Conservation (phyloP, 2,329 filamentous ascomycete genomes). For the Epichloe sibirici region DNA sequence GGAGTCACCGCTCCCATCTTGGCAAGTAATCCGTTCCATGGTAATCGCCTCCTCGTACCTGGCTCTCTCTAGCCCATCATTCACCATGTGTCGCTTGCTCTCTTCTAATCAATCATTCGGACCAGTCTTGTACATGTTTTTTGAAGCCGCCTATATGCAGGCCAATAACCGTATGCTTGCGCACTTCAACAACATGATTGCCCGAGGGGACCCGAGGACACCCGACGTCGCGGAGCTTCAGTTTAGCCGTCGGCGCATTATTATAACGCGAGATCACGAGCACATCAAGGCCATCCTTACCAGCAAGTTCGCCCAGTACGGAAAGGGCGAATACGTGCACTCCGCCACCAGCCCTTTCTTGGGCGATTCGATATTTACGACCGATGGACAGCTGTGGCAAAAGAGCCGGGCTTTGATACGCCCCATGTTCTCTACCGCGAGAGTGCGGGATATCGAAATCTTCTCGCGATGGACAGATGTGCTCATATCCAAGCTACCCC, state of each 20-base stretch:
- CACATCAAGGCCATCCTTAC: conserved; percentile 85
- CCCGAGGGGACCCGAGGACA: neutral
- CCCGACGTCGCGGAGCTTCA: conserved; percentile 35
- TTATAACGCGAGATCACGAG: conserved; percentile 72
- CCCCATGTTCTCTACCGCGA: conserved; percentile 76
- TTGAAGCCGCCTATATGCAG: conserved; percentile 4
- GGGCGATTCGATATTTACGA: conserved; percentile 64
- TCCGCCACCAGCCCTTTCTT: conserved; percentile 63
- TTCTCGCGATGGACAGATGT: conserved; percentile 42
- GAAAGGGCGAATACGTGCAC: conserved; percentile 68
- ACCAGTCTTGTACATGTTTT: conserved; percentile 1
- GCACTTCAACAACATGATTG: neutral
- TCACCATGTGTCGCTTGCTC: too few species aligned
- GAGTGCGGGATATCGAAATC: conserved; percentile 66
- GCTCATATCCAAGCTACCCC: conserved; percentile 2
- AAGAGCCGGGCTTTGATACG: conserved; percentile 65
- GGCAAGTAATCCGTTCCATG: conserved; percentile 6
- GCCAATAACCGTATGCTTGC: conserved; percentile 1
- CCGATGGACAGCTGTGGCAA: conserved; percentile 70
- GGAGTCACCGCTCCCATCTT: conserved; percentile 7
- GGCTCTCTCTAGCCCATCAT: too few species aligned
- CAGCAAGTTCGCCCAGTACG: conserved; percentile 72
- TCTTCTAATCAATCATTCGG: too few species aligned
- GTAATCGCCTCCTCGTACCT: neutral
- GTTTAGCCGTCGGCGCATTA: conserved; percentile 40